Evolutionary conservation across 768 basidiomycete genomes (phyloP).

Genomic region (Hortiboletus campestris): DNA sequence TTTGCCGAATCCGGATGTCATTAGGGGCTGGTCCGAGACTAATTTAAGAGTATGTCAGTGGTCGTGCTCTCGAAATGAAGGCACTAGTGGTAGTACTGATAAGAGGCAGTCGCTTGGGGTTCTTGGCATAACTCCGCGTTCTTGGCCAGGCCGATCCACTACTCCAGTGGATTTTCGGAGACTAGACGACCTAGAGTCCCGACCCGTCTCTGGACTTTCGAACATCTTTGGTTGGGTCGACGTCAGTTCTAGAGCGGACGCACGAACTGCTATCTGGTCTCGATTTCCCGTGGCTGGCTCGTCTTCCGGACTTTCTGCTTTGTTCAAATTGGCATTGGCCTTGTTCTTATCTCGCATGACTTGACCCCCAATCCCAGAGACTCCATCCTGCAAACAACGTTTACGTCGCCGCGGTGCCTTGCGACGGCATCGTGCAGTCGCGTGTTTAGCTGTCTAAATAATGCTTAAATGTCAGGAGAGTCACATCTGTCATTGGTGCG

Average conservation of each 20-base stretch:
- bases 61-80: no score
- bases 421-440: no score
- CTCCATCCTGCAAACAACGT: neutral
- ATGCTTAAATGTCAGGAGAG: neutral
- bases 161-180: no score
- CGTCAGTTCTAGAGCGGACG: neutral
- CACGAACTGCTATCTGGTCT: neutral
- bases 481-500: neutral
- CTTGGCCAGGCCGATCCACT: no score
- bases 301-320: neutral
- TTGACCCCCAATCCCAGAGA: neutral
- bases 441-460: neutral
- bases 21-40: no score
- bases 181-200: neutral
- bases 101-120: no score
- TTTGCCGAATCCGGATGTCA: no score
- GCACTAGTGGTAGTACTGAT: no score
- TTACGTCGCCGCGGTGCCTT: neutral
- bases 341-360: slow-evolving; percentile 2
- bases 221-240: neutral
- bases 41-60: no score
- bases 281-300: neutral
- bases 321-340: neutral
- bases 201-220: neutral
- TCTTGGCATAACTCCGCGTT: no score